phyloP scores from a whole-genome alignment of 176 grass and related monocot genomes.

The Panicum miliaceum region DNA sequence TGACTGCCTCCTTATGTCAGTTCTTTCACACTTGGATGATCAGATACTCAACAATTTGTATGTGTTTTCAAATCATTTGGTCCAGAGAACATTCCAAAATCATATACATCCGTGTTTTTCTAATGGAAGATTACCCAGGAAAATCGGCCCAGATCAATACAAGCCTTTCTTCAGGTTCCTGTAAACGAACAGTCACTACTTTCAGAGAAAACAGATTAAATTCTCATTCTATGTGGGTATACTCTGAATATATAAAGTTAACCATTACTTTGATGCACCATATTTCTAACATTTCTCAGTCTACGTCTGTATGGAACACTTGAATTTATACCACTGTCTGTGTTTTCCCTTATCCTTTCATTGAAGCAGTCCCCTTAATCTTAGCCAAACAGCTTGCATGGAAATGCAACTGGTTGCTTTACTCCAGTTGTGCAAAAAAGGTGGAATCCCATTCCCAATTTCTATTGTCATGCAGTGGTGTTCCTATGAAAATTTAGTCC shows the following conservation, averaged over 20 bases:
- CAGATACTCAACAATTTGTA: slow-evolving; percentile 6
- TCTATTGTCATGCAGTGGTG: neutral
- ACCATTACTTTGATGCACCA: neutral
- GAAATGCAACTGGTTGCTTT: slow-evolving; percentile 3
- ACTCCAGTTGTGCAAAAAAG: slow-evolving; percentile 30
- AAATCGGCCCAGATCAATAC: neutral
- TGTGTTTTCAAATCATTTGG: neutral
- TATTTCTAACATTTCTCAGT: neutral
- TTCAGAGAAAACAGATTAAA: neutral
- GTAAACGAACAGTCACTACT: neutral
- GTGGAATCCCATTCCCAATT: neutral
- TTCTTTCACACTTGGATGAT: slow-evolving; percentile 25
- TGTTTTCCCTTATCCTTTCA: slow-evolving; percentile 18
- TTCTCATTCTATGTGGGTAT: neutral
- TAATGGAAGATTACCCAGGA: neutral
- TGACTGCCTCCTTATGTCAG: slow-evolving; percentile 3
- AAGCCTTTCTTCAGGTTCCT: neutral
- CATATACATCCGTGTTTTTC: neutral
- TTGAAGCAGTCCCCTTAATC: neutral
- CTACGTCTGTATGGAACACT: slow-evolving; percentile 2
- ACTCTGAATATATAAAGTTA: too few species aligned
- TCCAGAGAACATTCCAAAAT: slow-evolving; percentile 21
- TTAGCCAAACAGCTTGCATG: slow-evolving; percentile 18
- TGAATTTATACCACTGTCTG: neutral
- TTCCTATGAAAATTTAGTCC: slow-evolving; percentile 7